Percentiles rank a stretch among this genome's conserved stretches.
phyloP scores from a whole-genome alignment of 116 monocot genomes.

The Phalaenopsis hybrid region DNA sequence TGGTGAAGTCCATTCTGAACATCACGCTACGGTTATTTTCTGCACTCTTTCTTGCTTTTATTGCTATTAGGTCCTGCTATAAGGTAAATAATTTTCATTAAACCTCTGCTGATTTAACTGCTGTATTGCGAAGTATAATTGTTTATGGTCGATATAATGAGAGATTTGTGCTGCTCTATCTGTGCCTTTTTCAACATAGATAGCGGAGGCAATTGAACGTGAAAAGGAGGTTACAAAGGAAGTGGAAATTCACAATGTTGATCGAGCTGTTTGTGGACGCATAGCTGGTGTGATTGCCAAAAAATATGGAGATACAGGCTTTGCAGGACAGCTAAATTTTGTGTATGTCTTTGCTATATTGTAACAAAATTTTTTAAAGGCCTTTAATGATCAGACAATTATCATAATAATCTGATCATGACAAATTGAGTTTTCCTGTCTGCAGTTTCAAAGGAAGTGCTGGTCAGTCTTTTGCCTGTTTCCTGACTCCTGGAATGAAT shows the following conservation, averaged over 20 bases:
- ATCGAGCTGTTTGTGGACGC: constrained; percentile 97
- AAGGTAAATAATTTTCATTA: too few species aligned
- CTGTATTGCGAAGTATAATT: too few species aligned
- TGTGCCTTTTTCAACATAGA: constrained; percentile 27
- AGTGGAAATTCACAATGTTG: constrained; percentile 73
- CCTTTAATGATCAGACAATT: too few species aligned
- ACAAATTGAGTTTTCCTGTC: neutral
- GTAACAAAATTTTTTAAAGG: neutral
- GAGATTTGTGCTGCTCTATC: neutral
- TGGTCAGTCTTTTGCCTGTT: constrained; percentile 95
- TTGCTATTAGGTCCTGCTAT: too few species aligned
- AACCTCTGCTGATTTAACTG: too few species aligned
- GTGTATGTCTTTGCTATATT: constrained; percentile 38
- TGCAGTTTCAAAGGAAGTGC: constrained; percentile 94
- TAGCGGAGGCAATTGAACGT: constrained; percentile 73
- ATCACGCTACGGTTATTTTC: too few species aligned
- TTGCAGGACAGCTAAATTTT: constrained; percentile 93
- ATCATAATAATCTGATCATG: too few species aligned
- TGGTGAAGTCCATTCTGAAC: too few species aligned
- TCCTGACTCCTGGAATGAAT: constrained; percentile 96
- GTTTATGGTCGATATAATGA: too few species aligned
- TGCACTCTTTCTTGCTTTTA: too few species aligned
- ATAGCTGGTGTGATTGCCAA: constrained; percentile 98
- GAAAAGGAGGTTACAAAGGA: constrained; percentile 78
- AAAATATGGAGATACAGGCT: constrained; percentile 97